Percentiles rank a stretch among this genome's conserved stretches.
Conservation (phyloP, 148 eudicot genomes). For the Amaranthus cruentus region DNA sequence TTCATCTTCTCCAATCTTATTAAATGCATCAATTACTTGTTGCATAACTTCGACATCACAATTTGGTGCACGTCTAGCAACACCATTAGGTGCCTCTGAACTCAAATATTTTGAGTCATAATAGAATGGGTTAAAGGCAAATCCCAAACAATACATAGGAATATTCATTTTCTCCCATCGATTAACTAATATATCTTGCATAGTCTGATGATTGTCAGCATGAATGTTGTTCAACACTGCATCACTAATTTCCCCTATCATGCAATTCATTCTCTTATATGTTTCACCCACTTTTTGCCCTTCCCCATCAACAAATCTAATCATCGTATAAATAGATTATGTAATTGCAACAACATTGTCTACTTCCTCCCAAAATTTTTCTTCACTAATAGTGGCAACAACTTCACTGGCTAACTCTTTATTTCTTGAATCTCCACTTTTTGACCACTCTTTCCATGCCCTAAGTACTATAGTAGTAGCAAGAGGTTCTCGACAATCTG, state of each 20-base stretch:
- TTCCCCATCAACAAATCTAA: slow-evolving; percentile 25
- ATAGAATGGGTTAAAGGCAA: slow-evolving; percentile 9
- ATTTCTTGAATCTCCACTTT: not conserved
- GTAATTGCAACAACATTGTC: slow-evolving; percentile 4
- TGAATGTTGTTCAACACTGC: slow-evolving; percentile 4
- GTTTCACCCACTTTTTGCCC: slow-evolving; percentile 25
- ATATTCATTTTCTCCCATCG: slow-evolving; percentile 29
- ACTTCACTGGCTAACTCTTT: not conserved
- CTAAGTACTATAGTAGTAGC: slow-evolving; percentile 3
- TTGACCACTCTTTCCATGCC: slow-evolving; percentile 15
- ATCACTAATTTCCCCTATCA: slow-evolving; percentile 25
- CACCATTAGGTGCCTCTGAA: slow-evolving; percentile 1
- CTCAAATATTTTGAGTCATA: slow-evolving; percentile 12
- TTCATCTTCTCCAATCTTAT: slow-evolving; percentile 8
- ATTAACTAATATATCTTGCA: slow-evolving; percentile 8
- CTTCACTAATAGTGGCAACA: not conserved
- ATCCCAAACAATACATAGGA: slow-evolving; percentile 26
- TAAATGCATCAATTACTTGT: slow-evolving; percentile 18
- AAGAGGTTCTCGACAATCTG: slow-evolving; percentile 15
- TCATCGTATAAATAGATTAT: slow-evolving; percentile 14
- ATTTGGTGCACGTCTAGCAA: slow-evolving; percentile 13
- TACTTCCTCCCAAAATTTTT: slow-evolving; percentile 20
- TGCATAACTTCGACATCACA: slow-evolving; percentile 16
- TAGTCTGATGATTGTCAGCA: not conserved
- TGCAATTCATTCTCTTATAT: slow-evolving; percentile 30